Base-by-base conservation (phyloP, 2,329 filamentous ascomycete species). In the Verticillium isaacii region DNA sequence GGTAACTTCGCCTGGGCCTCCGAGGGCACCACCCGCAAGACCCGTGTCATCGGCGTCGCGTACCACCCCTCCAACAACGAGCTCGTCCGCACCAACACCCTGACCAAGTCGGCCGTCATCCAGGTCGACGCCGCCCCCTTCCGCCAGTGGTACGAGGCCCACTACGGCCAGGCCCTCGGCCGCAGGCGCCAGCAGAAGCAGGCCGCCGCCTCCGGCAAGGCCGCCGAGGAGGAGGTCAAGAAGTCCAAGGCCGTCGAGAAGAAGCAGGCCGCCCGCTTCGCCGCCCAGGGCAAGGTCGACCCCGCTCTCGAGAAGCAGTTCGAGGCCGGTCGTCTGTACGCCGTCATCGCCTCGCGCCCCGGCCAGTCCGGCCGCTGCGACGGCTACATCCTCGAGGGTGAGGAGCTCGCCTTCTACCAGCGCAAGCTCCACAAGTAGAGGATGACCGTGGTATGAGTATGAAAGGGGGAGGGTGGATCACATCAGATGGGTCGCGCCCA, bases 11-110 rank as follows among this genome's bases (percentile, higher is more conserved):
- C 93, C 75, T 99, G 95, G 95, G 94, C 92, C 76, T 97, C 93
- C 71, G 95, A 99, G 88, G 93, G 94, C 77, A 86, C 93, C 82
- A 91, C 94, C 83, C 94, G 95, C 89, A 99, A 99, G 90, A 93
- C 92, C 82, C 95, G 96, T 86, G 91, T 99, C 80, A 97, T 99
- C 80, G 93, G 86, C 76, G 96, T 99, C 83, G 90, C 89, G 79
- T 99, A 93, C 91, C 96, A 99, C 85, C 96, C 95, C 68, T 97
- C 94, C 80, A 99, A 99, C 93, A 99, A 99, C 92, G 95, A 99
- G 86, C 89, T 99, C 74, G 93, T 99, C 86, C 95, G 95, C 78
- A 99, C 95, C 83, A 99, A 99, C 90, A 98, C 95, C 85, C 88
- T 99, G 80, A 99, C 95, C 87, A 96, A 93, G 85, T 92, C 92